Conservation (phyloP, 2,329 filamentous ascomycete genomes). For the Fusarium redolens region DNA sequence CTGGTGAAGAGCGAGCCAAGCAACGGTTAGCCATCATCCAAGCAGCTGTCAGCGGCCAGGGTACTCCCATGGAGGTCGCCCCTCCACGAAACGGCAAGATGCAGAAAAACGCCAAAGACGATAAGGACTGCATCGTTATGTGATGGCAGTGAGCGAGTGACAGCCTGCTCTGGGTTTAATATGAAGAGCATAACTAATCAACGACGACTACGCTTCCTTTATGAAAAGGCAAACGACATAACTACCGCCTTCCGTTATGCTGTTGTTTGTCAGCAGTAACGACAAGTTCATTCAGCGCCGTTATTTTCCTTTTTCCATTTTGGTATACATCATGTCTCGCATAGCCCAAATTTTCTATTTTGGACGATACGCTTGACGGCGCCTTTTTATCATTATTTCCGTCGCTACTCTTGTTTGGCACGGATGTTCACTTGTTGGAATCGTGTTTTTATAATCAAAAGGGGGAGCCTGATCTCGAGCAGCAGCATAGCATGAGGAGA, state of each 20-base stretch:
- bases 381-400: slow-evolving; percentile 24
- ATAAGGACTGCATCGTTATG: slow-evolving; percentile 70
- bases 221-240: not conserved
- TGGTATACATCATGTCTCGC: slow-evolving; percentile 31
- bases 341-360: slow-evolving; percentile 16
- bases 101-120: slow-evolving; percentile 61
- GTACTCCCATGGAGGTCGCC: slow-evolving; percentile 67
- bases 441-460: slow-evolving; percentile 23
- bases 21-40: slow-evolving; percentile 88
- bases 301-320: slow-evolving; percentile 29
- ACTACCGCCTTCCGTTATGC: slow-evolving; percentile 1
- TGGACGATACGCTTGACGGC: slow-evolving; percentile 12
- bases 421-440: slow-evolving; percentile 18
- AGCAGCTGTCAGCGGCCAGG: slow-evolving; percentile 75
- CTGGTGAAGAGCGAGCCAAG: slow-evolving; percentile 89
- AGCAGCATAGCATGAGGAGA: not conserved
- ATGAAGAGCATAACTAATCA: slow-evolving; percentile 36
- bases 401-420: slow-evolving; percentile 12
- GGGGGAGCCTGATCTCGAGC: not conserved
- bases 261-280: not conserved
- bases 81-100: slow-evolving; percentile 64
- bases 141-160: slow-evolving; percentile 44
- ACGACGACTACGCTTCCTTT: slow-evolving; percentile 24
- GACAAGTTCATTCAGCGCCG: slow-evolving; percentile 8
- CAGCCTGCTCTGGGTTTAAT: slow-evolving; percentile 14